Percentiles rank a stretch among this genome's conserved stretches.
phyloP scores from a whole-genome alignment of 164 flowering plant genomes.

The Platanus orientalis region DNA sequence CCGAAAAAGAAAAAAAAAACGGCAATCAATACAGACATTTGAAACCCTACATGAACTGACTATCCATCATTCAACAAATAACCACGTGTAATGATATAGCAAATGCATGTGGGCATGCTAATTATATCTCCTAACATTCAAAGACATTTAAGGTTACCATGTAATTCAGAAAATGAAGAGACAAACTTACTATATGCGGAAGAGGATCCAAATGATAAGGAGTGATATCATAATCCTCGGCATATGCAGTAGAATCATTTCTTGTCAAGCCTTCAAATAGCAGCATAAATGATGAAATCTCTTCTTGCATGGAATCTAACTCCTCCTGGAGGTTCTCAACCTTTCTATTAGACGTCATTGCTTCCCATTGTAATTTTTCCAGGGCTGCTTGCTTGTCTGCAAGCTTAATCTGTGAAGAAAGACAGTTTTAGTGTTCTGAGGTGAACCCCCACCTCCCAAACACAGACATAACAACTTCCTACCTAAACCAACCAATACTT shows the following conservation, averaged over 20 bases:
- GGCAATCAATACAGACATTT: neutral
- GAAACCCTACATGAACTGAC: neutral
- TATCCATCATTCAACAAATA: neutral
- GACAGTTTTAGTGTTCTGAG: neutral
- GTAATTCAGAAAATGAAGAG: slow-evolving; percentile 2
- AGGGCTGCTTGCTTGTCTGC: slow-evolving; percentile 91
- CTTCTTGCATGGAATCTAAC: slow-evolving; percentile 45
- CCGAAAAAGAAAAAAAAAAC: no score
- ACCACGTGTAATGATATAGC: neutral
- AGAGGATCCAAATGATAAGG: slow-evolving; percentile 33
- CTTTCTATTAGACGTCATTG: slow-evolving; percentile 53
- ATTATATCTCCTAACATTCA: neutral
- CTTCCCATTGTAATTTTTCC: slow-evolving; percentile 87
- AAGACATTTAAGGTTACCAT: slow-evolving; percentile 3
- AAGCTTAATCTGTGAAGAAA: slow-evolving; percentile 60
- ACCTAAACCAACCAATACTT: neutral
- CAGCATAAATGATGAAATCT: slow-evolving; percentile 46
- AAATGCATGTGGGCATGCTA: neutral
- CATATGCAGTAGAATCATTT: slow-evolving; percentile 17
- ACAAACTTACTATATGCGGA: slow-evolving; percentile 45
- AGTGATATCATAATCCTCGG: slow-evolving; percentile 40
- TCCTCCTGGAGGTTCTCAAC: slow-evolving; percentile 67
- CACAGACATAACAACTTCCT: neutral
- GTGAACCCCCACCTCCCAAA: neutral
- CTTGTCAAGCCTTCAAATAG: slow-evolving; percentile 47